phyloP scores from a whole-genome alignment of 768 basidiomycete genomes.

The Agaricus sinodeliciosus region DNA sequence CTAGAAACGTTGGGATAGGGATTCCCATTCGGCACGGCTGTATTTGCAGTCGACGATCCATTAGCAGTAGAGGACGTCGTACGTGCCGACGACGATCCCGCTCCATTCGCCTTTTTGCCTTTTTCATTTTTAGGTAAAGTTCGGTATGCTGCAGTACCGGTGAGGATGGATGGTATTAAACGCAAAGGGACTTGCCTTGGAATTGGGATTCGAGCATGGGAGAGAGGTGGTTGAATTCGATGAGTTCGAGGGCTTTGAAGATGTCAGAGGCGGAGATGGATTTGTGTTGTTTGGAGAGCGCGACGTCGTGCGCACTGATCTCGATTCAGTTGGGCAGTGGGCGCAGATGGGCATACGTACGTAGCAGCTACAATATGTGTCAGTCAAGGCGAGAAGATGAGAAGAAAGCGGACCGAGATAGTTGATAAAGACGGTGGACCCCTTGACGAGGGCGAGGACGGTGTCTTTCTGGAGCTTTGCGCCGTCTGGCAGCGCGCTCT shows the following conservation, averaged over 20 bases:
- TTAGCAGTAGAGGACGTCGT: constrained; percentile 18
- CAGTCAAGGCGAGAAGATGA: not conserved
- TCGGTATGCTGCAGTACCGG: constrained; percentile 46
- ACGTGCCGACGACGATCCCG: constrained; percentile 9
- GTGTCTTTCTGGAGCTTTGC: constrained; percentile 90
- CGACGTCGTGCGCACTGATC: constrained; percentile 80
- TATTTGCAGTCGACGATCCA: constrained; percentile 4
- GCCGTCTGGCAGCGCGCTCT: constrained; percentile 78
- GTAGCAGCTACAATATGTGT: constrained; percentile 37
- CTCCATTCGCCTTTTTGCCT: constrained; percentile 31
- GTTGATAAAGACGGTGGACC: constrained; percentile 93
- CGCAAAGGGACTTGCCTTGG: constrained; percentile 34
- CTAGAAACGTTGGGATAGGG: not conserved
- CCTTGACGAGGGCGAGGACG: constrained; percentile 75
- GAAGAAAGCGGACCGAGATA: constrained; percentile 62
- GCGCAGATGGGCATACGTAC: constrained; percentile 22
- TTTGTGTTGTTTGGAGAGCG: constrained; percentile 78
- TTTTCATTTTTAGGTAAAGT: constrained; percentile 59
- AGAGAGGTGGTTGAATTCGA: constrained; percentile 70
- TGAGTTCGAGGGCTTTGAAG: constrained; percentile 74
- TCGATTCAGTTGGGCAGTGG: not conserved
- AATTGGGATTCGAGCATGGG: constrained; percentile 60
- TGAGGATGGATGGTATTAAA: not conserved
- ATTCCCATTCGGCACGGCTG: constrained; percentile 2
- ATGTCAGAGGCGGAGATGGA: constrained; percentile 88